Evolutionary conservation across 2,329 filamentous ascomycete genomes (phyloP), one percentile per base, ranked within the genome.

Genomic region (Phialophora tarda): DNA sequence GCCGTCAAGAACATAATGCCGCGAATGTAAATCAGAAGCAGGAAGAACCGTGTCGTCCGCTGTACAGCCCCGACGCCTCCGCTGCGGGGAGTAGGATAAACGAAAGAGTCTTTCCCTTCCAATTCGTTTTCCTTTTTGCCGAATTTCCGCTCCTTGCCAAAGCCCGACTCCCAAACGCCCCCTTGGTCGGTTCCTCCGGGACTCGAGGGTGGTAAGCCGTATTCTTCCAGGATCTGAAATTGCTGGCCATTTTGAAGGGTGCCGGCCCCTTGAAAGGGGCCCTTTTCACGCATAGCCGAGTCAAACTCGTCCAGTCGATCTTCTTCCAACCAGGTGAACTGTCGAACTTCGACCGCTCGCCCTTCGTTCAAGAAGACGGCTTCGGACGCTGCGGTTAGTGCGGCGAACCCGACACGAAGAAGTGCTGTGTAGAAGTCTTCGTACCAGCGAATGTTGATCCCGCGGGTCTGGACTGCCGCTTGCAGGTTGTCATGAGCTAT

Each of bases 351-450:
- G 59, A 98, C 88, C 1, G 85, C 85, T 48, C 87, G 87, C 54
- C 94, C 94, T 77, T 98, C 94, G 68, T 97, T 97, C 11, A 99
- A 82, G 75, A 97, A 98, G 0, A 98, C 95, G 3, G 94, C 94
- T 78, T 98, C 93, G 73, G 92, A 97, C 0, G 95, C 95, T 77
- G 96, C 94, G 0, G 92, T 96, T 67, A 98, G 87, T 12, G 94
- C 89, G 11, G 89, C 89, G 75, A 97, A 97, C 0, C 95, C 95
- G 41, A 92, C 87, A 66, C 93, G 89, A 2, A 98, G 83, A 4
- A 98, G 82, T 0, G 92, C 91, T 0, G 93, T 96, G 76, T 98
- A 99, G 75, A 98, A 97, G 76, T 99, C 95, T 83, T 98, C 96
- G 63, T 92, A 88, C 82, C 91, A 88, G 51, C 89, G 91, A 62